Conservation (phyloP, 352 stramenopile genomes). For the Pythium dissimile region DNA sequence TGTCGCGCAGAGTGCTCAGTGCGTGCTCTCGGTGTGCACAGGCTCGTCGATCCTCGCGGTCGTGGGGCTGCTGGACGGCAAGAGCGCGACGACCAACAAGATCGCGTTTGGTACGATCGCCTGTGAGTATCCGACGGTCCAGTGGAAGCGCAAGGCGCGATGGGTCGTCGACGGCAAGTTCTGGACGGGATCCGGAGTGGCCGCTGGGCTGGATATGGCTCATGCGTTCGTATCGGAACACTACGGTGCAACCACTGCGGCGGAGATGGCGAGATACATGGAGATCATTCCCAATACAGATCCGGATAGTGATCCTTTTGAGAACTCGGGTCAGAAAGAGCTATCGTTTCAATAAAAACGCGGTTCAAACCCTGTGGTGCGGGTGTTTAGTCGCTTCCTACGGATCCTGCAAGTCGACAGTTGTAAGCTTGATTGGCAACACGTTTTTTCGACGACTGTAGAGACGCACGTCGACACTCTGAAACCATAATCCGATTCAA, state of each 20-base stretch:
- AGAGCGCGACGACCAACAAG: conserved; percentile 65
- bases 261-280: conserved; percentile 31
- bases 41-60: conserved; percentile 40
- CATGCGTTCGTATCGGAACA: conserved; percentile 35
- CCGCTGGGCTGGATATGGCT: conserved; percentile 62
- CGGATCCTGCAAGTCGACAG: no score
- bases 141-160: conserved; percentile 51
- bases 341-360: neutral
- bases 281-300: conserved; percentile 39
- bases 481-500: no score
- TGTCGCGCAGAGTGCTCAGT: conserved; percentile 23
- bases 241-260: conserved; percentile 28
- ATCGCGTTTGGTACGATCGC: conserved; percentile 37
- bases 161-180: conserved; percentile 55
- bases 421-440: no score
- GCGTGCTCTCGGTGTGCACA: conserved; percentile 61
- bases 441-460: no score
- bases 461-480: no score
- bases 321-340: conserved; percentile 5
- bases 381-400: no score
- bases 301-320: conserved; percentile 42
- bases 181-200: conserved; percentile 61
- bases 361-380: no score
- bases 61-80: conserved; percentile 40
- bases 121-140: conserved; percentile 23